Conservation (phyloP, 2,329 filamentous ascomycete species). For the Grosmannia clavigera region DNA sequence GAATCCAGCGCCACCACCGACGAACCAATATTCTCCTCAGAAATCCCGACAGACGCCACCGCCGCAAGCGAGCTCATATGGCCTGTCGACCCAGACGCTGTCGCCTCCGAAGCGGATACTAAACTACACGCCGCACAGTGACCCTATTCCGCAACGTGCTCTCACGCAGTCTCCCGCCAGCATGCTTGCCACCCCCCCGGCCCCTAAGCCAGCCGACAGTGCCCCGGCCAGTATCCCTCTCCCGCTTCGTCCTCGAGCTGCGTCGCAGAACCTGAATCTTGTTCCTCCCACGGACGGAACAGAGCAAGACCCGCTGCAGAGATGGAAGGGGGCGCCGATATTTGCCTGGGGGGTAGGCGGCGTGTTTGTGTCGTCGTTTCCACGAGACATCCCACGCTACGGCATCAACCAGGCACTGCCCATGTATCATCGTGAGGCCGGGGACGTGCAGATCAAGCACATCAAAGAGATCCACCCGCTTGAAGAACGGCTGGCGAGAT, state of each 20-base stretch:
- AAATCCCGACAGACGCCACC: slow-evolving; percentile 35
- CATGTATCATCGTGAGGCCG: slow-evolving; percentile 69
- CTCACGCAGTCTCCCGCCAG: slow-evolving; percentile 51
- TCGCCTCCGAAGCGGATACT: slow-evolving; percentile 46
- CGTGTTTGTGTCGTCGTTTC: slow-evolving; percentile 70
- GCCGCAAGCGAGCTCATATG: slow-evolving; percentile 14
- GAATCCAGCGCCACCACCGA: slow-evolving; percentile 3
- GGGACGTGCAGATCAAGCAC: slow-evolving; percentile 67
- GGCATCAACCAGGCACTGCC: slow-evolving; percentile 59
- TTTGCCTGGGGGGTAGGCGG: slow-evolving; percentile 85
- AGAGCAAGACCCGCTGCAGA: slow-evolving; percentile 64
- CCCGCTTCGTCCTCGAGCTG: slow-evolving; percentile 30
- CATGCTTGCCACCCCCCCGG: slow-evolving; percentile 25
- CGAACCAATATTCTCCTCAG: slow-evolving; percentile 5
- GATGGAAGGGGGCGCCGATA: slow-evolving; percentile 84
- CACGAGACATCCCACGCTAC: slow-evolving; percentile 79
- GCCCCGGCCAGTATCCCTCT: not conserved
- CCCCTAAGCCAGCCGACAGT: slow-evolving; percentile 22
- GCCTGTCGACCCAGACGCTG: slow-evolving; percentile 17
- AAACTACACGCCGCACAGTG: slow-evolving; percentile 35
- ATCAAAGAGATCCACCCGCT: slow-evolving; percentile 63
- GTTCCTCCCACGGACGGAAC: slow-evolving; percentile 52
- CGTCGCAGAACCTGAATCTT: slow-evolving; percentile 44
- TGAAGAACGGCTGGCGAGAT: slow-evolving; percentile 61
- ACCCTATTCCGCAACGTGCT: slow-evolving; percentile 42